Base-by-base conservation (phyloP, 805 yeast species). In the Naumovozyma castellii region DNA sequence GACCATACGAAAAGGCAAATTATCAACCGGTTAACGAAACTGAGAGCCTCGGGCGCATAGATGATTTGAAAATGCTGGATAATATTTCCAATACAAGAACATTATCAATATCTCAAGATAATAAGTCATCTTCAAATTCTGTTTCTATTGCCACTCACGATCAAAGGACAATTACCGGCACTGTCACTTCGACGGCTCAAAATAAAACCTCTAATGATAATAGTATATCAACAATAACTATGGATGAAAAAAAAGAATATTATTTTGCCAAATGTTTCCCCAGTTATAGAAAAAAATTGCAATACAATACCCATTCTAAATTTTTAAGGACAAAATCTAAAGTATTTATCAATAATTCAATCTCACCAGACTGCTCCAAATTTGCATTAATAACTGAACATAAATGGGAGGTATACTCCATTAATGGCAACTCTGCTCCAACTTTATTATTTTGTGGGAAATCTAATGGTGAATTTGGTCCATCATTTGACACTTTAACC, bases 221-320 rank as follows among this genome's bases (percentile, higher is more conserved):
- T 12, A 29, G 15, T 29, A 5, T 29, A 29, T n/a, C 13, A 8
- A 9, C 32, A 5, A 29, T n/a, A 9, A 29, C 32, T 31, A 18
- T 69, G 20, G 53, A 51, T 32, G 67, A 56, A 41, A 64, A 61
- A 32, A 76, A 78, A 45, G 95, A 84, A 54, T 68, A 72, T 40
- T 69, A 77, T 39, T 85, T 79, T 57, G 78, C 80, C 4, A 81
- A 78, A 50, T 84, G 90, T 50, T 87, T 85, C 61, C 97, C 97
- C 0, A 75, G 78, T 40, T 84, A 81, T 54, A 69, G 95, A 43
- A 79, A 74, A 45, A 68, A 74, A 37, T 67, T 69, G 37, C 75
- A 75, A 34, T 71, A 70, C 51, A 62, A 67, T 19, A 73, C 80
- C 0, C 79, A 75, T 42, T 60, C 76, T 6, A 69, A 69, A 36